Conservation (phyloP, 2,329 filamentous ascomycete genomes). For the Aspergillus awamori region DNA sequence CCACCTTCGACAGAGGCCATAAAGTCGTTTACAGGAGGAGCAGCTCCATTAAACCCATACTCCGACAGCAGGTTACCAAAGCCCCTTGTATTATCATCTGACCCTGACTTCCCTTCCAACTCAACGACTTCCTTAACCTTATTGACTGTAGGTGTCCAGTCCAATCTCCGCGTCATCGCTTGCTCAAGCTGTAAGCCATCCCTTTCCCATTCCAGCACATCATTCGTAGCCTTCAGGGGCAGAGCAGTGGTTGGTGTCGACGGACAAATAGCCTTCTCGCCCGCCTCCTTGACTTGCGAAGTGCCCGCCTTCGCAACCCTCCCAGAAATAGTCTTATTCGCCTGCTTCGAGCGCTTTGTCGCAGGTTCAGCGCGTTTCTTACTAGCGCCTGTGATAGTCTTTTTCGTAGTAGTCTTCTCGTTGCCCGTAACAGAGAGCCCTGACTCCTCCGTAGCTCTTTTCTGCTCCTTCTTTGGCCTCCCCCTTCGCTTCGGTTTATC, state of each 20-base stretch:
- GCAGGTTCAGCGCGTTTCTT: background rate
- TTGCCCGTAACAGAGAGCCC: slow-evolving; percentile 14
- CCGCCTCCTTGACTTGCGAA: slow-evolving; percentile 16
- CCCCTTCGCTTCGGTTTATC: slow-evolving; percentile 21
- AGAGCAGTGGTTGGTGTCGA: slow-evolving; percentile 2
- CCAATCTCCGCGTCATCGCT: slow-evolving; percentile 59
- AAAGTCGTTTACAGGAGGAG: slow-evolving; percentile 18
- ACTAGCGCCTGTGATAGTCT: slow-evolving; percentile 22
- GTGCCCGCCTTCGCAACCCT: slow-evolving; percentile 39
- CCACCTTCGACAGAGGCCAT: slow-evolving; percentile 22
- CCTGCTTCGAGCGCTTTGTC: slow-evolving; percentile 28
- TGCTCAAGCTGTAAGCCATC: slow-evolving; percentile 37
- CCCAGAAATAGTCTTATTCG: slow-evolving; percentile 40
- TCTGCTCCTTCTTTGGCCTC: slow-evolving; percentile 15
- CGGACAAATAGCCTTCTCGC: slow-evolving; percentile 15
- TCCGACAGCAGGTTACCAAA: slow-evolving; percentile 44
- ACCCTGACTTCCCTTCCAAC: slow-evolving; percentile 14
- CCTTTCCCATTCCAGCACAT: slow-evolving; percentile 23
- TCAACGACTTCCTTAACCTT: slow-evolving; percentile 34
- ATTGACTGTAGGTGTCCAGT: slow-evolving; percentile 69
- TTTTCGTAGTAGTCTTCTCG: slow-evolving; percentile 25
- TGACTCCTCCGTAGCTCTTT: slow-evolving; percentile 1
- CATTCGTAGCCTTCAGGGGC: slow-evolving; percentile 9
- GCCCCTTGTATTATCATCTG: slow-evolving; percentile 8
- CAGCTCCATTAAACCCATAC: slow-evolving; percentile 42